These are phyloP conservation scores for Gossypium sturtianum DNA, from an alignment of 345 rosid genomes.

Conservation along the genomic window DNA sequence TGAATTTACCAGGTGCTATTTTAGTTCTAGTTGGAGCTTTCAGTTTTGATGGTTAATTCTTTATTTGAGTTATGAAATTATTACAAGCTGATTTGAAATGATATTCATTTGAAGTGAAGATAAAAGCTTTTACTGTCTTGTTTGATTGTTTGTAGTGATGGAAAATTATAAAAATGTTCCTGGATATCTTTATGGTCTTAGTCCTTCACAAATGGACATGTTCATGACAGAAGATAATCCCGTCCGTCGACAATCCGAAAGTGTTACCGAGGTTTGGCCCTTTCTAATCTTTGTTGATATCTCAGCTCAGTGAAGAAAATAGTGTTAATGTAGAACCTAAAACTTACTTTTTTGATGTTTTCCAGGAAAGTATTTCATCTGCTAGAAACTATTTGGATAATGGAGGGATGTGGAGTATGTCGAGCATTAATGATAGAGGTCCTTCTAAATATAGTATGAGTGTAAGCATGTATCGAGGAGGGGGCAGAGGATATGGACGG, in stretches of 20 bases:
- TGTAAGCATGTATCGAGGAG: slow-evolving; percentile 71
- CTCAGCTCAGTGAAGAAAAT: not conserved
- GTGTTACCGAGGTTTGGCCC: slow-evolving; percentile 60
- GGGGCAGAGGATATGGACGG: slow-evolving; percentile 52
- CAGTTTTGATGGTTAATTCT: not conserved
- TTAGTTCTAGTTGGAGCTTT: not conserved
- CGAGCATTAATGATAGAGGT: slow-evolving; percentile 34
- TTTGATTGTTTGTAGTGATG: slow-evolving; percentile 44
- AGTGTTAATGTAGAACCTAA: not conserved
- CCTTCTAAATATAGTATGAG: slow-evolving; percentile 65
- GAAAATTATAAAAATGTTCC: slow-evolving; percentile 83
- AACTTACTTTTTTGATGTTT: not conserved
- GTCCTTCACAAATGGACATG: slow-evolving; percentile 80
- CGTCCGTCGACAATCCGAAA: slow-evolving; percentile 51
- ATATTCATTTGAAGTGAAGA: not conserved
- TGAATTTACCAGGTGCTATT: not conserved
- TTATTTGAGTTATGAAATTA: not conserved
- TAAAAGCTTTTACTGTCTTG: not conserved
- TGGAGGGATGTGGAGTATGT: slow-evolving; percentile 62
- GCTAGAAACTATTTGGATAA: slow-evolving; percentile 48
- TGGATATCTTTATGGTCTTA: slow-evolving; percentile 67
- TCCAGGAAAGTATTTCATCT: slow-evolving; percentile 76
- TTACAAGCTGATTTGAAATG: not conserved
- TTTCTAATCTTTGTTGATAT: slow-evolving; percentile 4
- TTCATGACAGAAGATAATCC: slow-evolving; percentile 88